These are phyloP conservation scores for Neoscytalidium dimidiatum DNA, from an alignment of 2,329 filamentous ascomycete genomes.

Conservation along the genomic window DNA sequence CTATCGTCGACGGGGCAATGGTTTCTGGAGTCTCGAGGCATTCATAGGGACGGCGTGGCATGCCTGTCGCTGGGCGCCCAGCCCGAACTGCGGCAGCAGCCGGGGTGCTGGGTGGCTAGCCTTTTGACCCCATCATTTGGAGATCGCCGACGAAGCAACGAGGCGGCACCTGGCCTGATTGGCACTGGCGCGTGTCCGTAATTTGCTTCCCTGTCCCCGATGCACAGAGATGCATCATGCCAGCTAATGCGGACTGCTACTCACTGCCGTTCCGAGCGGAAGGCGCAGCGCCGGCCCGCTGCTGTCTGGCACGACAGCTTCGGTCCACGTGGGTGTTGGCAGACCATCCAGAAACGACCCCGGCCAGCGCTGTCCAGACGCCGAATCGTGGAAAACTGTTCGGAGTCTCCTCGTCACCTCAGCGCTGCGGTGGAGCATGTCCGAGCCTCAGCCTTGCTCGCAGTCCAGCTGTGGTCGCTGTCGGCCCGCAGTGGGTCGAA, in stretches of 20 bases:
- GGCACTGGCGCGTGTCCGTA: conserved; percentile 3
- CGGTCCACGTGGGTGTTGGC: not conserved
- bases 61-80: not conserved
- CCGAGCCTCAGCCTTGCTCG: not conserved
- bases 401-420: too few species aligned
- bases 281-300: not conserved
- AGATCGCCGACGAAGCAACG: conserved; percentile 15
- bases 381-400: not conserved
- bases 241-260: conserved; percentile 3
- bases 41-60: not conserved
- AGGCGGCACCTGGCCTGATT: not conserved
- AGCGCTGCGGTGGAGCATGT: not conserved
- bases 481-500: not conserved
- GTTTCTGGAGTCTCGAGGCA: conserved; percentile 8
- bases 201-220: not conserved
- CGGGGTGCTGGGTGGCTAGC: not conserved
- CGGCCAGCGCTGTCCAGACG: not conserved
- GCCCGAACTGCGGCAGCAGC: not conserved
- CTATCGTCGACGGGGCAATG: conserved; percentile 1
- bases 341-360: not conserved
- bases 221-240: conserved; percentile 7
- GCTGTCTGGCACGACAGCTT: not conserved
- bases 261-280: conserved; percentile 3
- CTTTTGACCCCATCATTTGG: conserved; percentile 12
- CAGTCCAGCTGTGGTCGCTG: not conserved